A percentile compares a stretch with the other conserved stretches of the same genome.
Evolutionary conservation across 2,329 filamentous ascomycete genomes (phyloP).

Genomic region (Phialophora expanda): DNA sequence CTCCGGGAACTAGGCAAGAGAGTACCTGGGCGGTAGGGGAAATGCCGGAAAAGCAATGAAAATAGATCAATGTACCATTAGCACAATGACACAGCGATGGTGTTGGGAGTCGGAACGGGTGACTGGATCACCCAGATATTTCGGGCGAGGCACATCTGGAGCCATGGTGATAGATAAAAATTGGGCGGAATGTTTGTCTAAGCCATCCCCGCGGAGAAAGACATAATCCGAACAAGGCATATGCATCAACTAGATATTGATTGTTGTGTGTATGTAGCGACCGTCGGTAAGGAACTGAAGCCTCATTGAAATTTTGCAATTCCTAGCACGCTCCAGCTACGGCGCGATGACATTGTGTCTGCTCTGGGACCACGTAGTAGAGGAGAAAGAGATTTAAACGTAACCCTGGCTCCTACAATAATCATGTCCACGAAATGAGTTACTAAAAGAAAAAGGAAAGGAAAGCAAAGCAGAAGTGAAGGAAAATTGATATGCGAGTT

Average conservation of each 20-base stretch:
- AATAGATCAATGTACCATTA: constrained; percentile 34
- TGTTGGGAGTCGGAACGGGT: constrained; percentile 26
- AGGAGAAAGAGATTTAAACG: constrained; percentile 59
- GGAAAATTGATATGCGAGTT: constrained; percentile 27
- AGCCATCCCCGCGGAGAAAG: background rate
- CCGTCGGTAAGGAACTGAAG: constrained; percentile 71
- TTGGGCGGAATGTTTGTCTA: background rate
- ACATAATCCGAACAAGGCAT: background rate
- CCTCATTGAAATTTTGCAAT: constrained; percentile 56
- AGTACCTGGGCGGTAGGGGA: constrained; percentile 73
- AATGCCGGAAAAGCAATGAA: constrained; percentile 40
- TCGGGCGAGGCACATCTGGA: constrained; percentile 2
- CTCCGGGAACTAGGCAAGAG: constrained; percentile 81
- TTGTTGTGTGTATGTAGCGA: constrained; percentile 58
- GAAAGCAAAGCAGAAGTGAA: constrained; percentile 35
- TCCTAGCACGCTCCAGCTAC: constrained; percentile 70
- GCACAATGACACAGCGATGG: constrained; percentile 30
- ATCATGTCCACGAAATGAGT: constrained; percentile 67
- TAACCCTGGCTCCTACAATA: constrained; percentile 67
- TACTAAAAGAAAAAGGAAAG: constrained; percentile 47
- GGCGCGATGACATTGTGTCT: constrained; percentile 50
- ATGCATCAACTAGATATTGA: background rate
- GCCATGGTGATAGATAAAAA: constrained; percentile 8
- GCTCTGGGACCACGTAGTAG: constrained; percentile 68
- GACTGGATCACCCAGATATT: constrained; percentile 6